Percentiles rank a stretch among this genome's conserved stretches.
Evolutionary conservation across 2,329 filamentous ascomycete species (phyloP).

Genomic region (Claviceps sorghi): DNA sequence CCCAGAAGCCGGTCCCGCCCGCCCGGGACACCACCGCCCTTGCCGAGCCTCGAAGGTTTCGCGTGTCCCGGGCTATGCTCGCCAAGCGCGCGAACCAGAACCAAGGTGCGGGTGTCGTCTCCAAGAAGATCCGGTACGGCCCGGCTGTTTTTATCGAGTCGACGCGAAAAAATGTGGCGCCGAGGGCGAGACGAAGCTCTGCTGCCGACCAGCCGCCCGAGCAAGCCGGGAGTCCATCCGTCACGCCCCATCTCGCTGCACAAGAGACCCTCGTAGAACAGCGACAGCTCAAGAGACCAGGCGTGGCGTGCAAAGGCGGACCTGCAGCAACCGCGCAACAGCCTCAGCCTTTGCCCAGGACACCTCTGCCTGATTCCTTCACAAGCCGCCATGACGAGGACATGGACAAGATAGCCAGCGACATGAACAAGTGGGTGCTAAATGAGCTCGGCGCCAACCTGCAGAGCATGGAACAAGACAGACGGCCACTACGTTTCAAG

Average conservation of each 20-base stretch:
- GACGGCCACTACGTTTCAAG: conserved; percentile 29
- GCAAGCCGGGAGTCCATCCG: background rate
- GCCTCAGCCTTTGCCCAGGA: conserved; percentile 8
- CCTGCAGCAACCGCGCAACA: conserved; percentile 9
- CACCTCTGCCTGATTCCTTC: conserved; percentile 20
- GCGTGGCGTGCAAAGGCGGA: conserved; percentile 13
- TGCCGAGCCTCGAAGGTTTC: conserved; percentile 36
- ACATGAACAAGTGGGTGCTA: conserved; percentile 45
- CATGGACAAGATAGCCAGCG: conserved; percentile 35
- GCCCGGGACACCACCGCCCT: background rate
- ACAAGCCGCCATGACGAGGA: conserved; percentile 24
- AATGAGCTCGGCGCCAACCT: conserved; percentile 42
- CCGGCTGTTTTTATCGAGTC: conserved; percentile 44
- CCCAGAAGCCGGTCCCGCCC: too few relatives aligned
- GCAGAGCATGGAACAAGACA: conserved; percentile 30
- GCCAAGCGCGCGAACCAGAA: conserved; percentile 14
- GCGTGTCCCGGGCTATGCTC: conserved; percentile 36
- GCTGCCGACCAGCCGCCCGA: conserved; percentile 6
- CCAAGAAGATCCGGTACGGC: conserved; percentile 27
- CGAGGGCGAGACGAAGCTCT: conserved; percentile 10
- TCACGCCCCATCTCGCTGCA: background rate
- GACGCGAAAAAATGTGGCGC: conserved; percentile 23
- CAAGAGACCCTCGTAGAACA: conserved; percentile 8
- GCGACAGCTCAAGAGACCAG: conserved; percentile 21
- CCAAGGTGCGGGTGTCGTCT: conserved; percentile 14